Evolutionary conservation across 2,329 filamentous ascomycete genomes (phyloP).

Genomic region (Cladosporium phlei): DNA sequence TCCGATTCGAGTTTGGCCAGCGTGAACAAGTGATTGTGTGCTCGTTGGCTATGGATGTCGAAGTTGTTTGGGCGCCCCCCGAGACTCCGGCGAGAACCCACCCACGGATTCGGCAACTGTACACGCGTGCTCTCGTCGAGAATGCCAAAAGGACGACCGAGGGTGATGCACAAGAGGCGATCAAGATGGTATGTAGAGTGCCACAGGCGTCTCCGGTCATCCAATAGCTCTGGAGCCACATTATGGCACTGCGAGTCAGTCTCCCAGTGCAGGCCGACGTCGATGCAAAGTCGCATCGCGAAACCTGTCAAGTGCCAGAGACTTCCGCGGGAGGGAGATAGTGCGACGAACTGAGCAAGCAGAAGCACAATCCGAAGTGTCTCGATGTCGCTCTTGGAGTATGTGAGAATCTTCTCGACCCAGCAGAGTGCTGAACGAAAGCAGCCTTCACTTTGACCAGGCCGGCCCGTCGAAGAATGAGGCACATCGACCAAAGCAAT

Average conservation of each 20-base stretch:
- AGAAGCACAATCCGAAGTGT: conserved; percentile 31
- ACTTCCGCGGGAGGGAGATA: conserved; percentile 31
- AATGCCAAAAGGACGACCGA: conserved; percentile 31
- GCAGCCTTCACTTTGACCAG: conserved; percentile 33
- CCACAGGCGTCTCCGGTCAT: background rate
- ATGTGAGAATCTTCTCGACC: conserved; percentile 29
- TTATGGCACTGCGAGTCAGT: conserved; percentile 11
- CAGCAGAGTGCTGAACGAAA: conserved; percentile 31
- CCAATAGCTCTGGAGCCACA: background rate
- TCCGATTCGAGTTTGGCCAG: conserved; percentile 33
- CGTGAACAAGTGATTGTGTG: conserved; percentile 29
- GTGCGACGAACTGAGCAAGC: conserved; percentile 31
- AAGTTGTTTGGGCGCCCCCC: background rate
- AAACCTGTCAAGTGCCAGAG: conserved; percentile 34
- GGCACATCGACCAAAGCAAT: conserved; percentile 30
- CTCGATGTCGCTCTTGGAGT: conserved; percentile 32
- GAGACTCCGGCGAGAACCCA: background rate
- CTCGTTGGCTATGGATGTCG: conserved; percentile 25
- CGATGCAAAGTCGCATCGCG: conserved; percentile 32
- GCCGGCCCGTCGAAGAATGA: conserved; percentile 20
- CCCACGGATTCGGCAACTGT: conserved; percentile 24
- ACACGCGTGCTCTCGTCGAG: conserved; percentile 26
- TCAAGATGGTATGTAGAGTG: conserved; percentile 23
- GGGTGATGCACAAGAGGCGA: conserved; percentile 27
- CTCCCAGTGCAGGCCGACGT: conserved; percentile 34